Evolutionary conservation across 2,329 filamentous ascomycete genomes (phyloP), one percentile per base, ranked within the genome.

Genomic region (Cladophialophora yegresii): DNA sequence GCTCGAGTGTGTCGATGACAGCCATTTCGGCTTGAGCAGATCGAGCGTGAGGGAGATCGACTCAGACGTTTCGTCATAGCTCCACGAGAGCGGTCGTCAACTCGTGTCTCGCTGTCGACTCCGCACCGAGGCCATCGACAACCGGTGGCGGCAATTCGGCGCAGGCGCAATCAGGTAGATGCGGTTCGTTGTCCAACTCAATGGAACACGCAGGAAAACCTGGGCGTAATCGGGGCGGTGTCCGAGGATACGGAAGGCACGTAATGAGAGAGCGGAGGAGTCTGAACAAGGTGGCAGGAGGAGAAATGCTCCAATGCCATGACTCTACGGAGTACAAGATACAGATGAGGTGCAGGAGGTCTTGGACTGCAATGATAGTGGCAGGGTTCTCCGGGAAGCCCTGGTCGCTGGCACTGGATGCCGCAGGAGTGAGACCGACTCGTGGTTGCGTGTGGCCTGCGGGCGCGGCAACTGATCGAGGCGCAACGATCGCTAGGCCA

Each of bases 41-140:
- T 57, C 50, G 50, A 36, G 30, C 9, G 20, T 58, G 40, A 62
- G n/a, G 32, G n/a, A 23, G 55, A 47, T 23, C 32, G 26, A 10
- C 40, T 57, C 40, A 55, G n/a, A 47, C 36, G n/a, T n/a, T 49
- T 20, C 45, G 47, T 63, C 66, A 67, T 67, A 61, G 60, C 66
- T 60, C 22, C 26, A 63, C 60, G 57, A 67, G 33, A 23, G 56
- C 36, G 49, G 23, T 55, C 16, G 63, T 62, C 49, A 50, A 58
- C 45, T 53, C 30, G 57, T 57, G 54, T 59, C 22, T 51, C 50
- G 54, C 30, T 50, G 59, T 13, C 32, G 54, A 51, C 20, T 50
- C 30, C 32, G 59, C 47, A 49, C 30, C 54, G 36, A 50, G 32
- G 65, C 66, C 66, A 65, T 67, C 49, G 63, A 55, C 22, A 13